Percentiles rank a stretch among this genome's conserved stretches.
phyloP scores from a whole-genome alignment of 345 rosid species.

The Aquilaria sinensis region DNA sequence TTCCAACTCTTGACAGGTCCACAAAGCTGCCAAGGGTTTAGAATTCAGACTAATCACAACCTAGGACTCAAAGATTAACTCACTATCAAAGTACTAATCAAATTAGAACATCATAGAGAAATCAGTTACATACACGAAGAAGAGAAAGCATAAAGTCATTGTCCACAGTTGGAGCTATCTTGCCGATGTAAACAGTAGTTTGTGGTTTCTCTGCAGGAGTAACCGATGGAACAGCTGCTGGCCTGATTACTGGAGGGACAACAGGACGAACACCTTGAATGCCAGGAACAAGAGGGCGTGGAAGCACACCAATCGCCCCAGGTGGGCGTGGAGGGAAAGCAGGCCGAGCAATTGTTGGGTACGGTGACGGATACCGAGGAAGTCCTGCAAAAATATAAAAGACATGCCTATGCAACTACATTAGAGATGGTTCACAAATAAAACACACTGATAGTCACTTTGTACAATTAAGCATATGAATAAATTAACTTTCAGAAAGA shows the following conservation, averaged over 20 bases:
- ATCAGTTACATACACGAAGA: constrained; percentile 47
- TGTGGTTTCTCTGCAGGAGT: constrained; percentile 87
- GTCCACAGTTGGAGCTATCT: constrained; percentile 81
- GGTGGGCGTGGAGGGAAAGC: constrained; percentile 79
- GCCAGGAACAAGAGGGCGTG: constrained; percentile 72
- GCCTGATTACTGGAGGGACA: constrained; percentile 61
- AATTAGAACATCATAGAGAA: not conserved
- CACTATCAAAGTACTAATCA: not conserved
- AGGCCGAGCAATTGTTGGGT: constrained; percentile 73
- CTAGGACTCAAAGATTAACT: constrained; percentile 1
- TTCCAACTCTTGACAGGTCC: constrained; percentile 92
- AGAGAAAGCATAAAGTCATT: constrained; percentile 83
- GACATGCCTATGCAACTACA: constrained; percentile 56
- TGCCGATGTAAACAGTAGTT: constrained; percentile 93
- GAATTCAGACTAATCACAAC: not conserved
- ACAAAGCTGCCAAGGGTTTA: constrained; percentile 54
- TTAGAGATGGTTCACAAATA: constrained; percentile 41
- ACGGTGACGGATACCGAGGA: constrained; percentile 70
- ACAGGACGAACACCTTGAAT: constrained; percentile 75
- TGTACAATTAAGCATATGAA: constrained; percentile 19
- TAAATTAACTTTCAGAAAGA: constrained; percentile 21
- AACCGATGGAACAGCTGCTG: constrained; percentile 51
- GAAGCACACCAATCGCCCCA: constrained; percentile 55
- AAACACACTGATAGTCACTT: constrained; percentile 15
- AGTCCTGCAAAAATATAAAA: constrained; percentile 61